Conservation (phyloP, 768 basidiomycete genomes). For the Suillus americanus region DNA sequence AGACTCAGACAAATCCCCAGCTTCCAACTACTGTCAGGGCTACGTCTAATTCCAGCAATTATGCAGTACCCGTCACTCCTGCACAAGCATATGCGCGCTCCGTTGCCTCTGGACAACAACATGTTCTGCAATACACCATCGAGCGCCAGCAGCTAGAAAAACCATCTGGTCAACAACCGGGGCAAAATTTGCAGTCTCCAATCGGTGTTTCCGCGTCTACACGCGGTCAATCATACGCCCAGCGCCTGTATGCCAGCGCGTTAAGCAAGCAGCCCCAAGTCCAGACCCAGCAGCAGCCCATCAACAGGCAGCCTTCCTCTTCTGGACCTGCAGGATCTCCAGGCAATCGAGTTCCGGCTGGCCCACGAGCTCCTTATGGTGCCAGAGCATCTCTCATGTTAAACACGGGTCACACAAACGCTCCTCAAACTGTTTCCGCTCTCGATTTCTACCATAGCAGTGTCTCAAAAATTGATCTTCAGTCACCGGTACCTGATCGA, state of each 20-base stretch:
- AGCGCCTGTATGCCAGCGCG: constrained; percentile 45
- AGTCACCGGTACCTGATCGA: not conserved
- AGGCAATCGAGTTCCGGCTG: not conserved
- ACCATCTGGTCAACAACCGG: not conserved
- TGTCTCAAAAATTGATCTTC: constrained; percentile 11
- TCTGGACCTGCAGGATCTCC: constrained; percentile 1
- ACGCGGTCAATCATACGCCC: constrained; percentile 35
- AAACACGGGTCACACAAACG: not conserved
- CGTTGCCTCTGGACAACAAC: constrained; percentile 13
- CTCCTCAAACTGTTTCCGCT: constrained; percentile 6
- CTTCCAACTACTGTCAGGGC: not conserved
- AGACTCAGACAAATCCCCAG: not conserved
- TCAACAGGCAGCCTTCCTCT: not conserved
- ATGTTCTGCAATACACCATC: constrained; percentile 15
- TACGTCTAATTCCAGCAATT: not conserved
- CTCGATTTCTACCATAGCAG: constrained; percentile 20
- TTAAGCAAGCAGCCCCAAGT: constrained; percentile 18
- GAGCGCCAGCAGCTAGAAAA: constrained; percentile 18
- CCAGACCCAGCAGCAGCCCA: not conserved
- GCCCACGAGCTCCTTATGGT: not conserved
- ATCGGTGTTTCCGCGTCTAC: constrained; percentile 9
- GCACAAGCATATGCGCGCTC: constrained; percentile 22
- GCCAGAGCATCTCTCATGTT: not conserved
- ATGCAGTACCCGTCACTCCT: constrained; percentile 13
- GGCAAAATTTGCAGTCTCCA: constrained; percentile 1